These are phyloP conservation scores for Fusarium austroafricanum DNA, from an alignment of 2,329 filamentous ascomycete species.

Conservation along the genomic window DNA sequence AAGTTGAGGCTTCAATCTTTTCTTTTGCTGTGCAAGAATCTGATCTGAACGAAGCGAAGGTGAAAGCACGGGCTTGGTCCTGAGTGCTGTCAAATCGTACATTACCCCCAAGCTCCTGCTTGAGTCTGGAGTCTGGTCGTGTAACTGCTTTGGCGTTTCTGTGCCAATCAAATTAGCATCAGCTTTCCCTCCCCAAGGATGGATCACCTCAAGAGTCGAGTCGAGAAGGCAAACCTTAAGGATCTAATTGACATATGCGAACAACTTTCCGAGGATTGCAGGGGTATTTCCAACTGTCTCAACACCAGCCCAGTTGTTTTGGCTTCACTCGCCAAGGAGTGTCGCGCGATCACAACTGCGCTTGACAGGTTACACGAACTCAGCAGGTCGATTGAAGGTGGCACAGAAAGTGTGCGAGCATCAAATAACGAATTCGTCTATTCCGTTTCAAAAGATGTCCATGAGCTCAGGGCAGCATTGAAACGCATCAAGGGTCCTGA, in stretches of 20 bases:
- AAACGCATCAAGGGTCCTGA: conserved; percentile 45
- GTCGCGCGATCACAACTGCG: conserved; percentile 44
- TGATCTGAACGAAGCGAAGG: conserved; percentile 9
- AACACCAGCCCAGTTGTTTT: conserved; percentile 46
- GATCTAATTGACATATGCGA: conserved; percentile 44
- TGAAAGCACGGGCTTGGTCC: conserved; percentile 37
- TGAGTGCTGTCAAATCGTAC: conserved; percentile 34
- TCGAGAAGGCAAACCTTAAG: conserved; percentile 42
- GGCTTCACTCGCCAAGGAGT: conserved; percentile 43
- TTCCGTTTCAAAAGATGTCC: conserved; percentile 44
- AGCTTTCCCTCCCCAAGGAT: conserved; percentile 29
- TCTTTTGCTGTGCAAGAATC: conserved; percentile 22
- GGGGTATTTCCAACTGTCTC: conserved; percentile 43
- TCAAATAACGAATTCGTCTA: conserved; percentile 45
- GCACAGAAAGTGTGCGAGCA: conserved; percentile 35
- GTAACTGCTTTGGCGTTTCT: conserved; percentile 19
- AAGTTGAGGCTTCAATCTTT: conserved; percentile 32
- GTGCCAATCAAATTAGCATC: conserved; percentile 16
- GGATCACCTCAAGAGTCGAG: conserved; percentile 41
- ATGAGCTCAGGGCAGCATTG: conserved; percentile 41
- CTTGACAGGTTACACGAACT: conserved; percentile 45
- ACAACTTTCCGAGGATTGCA: conserved; percentile 45
- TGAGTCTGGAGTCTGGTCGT: conserved; percentile 1
- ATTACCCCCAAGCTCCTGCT: conserved; percentile 34
- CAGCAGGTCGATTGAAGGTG: conserved; percentile 36